Evolutionary conservation across 1,139 yeast genomes (phyloP).

Genomic region (Spathaspora sp.): DNA sequence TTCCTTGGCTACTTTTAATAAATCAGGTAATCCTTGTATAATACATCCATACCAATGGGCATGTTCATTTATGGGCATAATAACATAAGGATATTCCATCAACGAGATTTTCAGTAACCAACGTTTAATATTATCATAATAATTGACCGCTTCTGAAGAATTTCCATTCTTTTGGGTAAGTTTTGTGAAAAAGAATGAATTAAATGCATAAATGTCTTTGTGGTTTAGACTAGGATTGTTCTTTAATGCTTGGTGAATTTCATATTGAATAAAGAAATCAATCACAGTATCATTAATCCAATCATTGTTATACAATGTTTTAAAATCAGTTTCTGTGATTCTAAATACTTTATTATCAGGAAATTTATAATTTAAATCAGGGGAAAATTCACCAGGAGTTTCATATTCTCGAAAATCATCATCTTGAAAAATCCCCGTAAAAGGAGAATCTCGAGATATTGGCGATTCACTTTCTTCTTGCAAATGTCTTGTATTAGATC

Average conservation of each 20-base stretch:
- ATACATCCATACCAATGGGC: slow-evolving; percentile 90
- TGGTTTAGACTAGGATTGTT: slow-evolving; percentile 18
- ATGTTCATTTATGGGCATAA: slow-evolving; percentile 80
- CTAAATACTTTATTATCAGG: slow-evolving; percentile 47
- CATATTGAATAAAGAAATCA: slow-evolving; percentile 67
- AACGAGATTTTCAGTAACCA: slow-evolving; percentile 80
- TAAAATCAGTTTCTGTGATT: slow-evolving; percentile 60
- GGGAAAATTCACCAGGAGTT: slow-evolving; percentile 40
- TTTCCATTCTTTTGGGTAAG: slow-evolving; percentile 34
- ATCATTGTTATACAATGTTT: slow-evolving; percentile 64
- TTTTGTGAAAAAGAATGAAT: slow-evolving; percentile 81
- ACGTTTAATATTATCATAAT: slow-evolving; percentile 64
- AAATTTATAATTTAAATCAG: slow-evolving; percentile 52
- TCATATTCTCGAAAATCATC: slow-evolving; percentile 14
- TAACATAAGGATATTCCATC: slow-evolving; percentile 57
- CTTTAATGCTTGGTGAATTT: slow-evolving; percentile 41
- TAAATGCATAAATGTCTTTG: slow-evolving; percentile 58
- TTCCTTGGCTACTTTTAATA: slow-evolving; percentile 20
- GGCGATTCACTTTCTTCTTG: slow-evolving; percentile 4
- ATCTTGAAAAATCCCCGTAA: slow-evolving; percentile 8
- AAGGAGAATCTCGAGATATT: too few species aligned
- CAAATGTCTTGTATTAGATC: slow-evolving; percentile 5
- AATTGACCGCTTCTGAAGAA: slow-evolving; percentile 23
- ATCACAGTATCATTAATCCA: slow-evolving; percentile 78
- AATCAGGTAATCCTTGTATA: slow-evolving; percentile 46